phyloP scores from a whole-genome alignment of 495 filamentous ascomycete genomes.

The Penicillium lagena region DNA sequence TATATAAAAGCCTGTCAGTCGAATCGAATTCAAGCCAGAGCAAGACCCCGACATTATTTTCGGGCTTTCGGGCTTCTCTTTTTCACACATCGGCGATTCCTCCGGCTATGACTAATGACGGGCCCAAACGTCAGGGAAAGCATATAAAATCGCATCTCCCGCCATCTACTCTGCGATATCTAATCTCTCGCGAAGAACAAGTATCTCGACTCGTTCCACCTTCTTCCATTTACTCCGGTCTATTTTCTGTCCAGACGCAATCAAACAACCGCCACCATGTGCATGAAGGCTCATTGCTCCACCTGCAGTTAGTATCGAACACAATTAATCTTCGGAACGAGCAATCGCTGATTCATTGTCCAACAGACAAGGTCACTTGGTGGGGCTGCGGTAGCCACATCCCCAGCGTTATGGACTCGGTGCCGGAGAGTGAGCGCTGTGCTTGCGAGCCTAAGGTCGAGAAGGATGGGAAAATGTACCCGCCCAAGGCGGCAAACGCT shows the following conservation, averaged over 20 bases:
- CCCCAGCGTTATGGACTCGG: constrained; percentile 55
- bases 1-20: too few relatives aligned
- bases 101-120: constrained; percentile 15
- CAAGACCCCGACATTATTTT: background rate
- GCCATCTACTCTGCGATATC: background rate
- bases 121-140: background rate
- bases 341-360: constrained; percentile 1
- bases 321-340: background rate
- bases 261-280: constrained; percentile 27
- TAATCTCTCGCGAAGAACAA: too few relatives aligned
- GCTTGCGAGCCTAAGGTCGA: constrained; percentile 56
- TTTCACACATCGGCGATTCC: constrained; percentile 8
- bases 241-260: background rate
- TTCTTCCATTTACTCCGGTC: background rate
- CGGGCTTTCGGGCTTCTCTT: constrained; percentile 24
- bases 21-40: too few relatives aligned
- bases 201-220: too few relatives aligned
- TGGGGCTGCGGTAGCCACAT: constrained; percentile 67
- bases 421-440: constrained; percentile 57
- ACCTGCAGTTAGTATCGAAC: constrained; percentile 37
- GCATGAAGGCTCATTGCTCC: constrained; percentile 42
- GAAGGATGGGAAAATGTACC: constrained; percentile 54
- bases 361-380: constrained; percentile 61
- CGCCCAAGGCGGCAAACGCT: constrained; percentile 51
- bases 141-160: constrained; percentile 16